Conservation (phyloP, 352 stramenopile species). For the Pythium phragmitis region DNA sequence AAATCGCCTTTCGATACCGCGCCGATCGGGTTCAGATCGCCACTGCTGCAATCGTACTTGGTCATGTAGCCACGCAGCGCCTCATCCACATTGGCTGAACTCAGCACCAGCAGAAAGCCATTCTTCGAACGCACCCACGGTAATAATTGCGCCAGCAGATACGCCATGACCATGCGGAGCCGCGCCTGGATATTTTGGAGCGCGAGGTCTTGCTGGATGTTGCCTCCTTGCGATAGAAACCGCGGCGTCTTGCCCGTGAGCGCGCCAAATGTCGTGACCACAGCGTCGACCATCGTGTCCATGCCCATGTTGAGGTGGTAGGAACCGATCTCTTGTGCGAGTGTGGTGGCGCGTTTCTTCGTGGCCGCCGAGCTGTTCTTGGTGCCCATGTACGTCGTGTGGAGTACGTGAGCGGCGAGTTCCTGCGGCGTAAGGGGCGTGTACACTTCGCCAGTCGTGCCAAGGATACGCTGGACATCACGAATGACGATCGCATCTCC, state of each 20-base stretch:
- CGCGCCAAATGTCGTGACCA: slow-evolving; percentile 74
- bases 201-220: slow-evolving; percentile 93
- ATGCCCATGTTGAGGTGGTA: slow-evolving; percentile 97
- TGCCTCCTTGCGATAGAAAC: slow-evolving; percentile 90
- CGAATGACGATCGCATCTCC: slow-evolving; percentile 78
- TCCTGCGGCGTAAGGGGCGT: slow-evolving; percentile 75
- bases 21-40: slow-evolving; percentile 98
- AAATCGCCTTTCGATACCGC: slow-evolving; percentile 95
- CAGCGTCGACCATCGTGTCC: slow-evolving; percentile 92
- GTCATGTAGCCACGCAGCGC: slow-evolving; percentile 98
- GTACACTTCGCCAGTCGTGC: slow-evolving; percentile 54
- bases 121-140: slow-evolving; percentile 94
- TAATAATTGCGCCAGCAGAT: slow-evolving; percentile 97
- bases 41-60: slow-evolving; percentile 99
- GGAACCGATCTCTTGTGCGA: slow-evolving; percentile 92
- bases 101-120: slow-evolving; percentile 98
- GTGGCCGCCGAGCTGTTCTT: slow-evolving; percentile 93
- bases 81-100: slow-evolving; percentile 98
- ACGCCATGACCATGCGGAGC: slow-evolving; percentile 98
- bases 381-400: slow-evolving; percentile 98
- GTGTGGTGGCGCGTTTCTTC: slow-evolving; percentile 81
- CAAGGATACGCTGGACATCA: slow-evolving; percentile 86
- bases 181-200: slow-evolving; percentile 99
- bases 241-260: slow-evolving; percentile 89
- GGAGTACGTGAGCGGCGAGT: slow-evolving; percentile 91